Evolutionary conservation across 371 early-diverging fungal genomes (phyloP), one percentile per base, ranked within the genome.

Genomic region (Coemansia sp.): DNA sequence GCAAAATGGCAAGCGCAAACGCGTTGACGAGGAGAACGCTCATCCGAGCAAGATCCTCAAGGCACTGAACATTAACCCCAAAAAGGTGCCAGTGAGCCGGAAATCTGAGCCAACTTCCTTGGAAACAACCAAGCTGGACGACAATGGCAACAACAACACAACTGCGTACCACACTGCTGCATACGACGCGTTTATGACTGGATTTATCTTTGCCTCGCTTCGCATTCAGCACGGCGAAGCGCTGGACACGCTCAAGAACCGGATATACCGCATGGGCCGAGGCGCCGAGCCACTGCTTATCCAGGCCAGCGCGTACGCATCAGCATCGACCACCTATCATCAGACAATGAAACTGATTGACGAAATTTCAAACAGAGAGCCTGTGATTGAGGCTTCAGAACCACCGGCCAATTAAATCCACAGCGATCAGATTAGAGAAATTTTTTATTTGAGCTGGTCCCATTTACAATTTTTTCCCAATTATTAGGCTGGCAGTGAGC

Each of bases 161-260:
- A 12, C 58, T 15, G 26, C 46, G 58, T 87, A 87, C 61, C 97
- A 97, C 69, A 88, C 94, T 0, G 92, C 96, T 0, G 87, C 89
- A 61, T 93, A 88, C 80, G 98, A 97, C 77, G 91, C 98, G 0
- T 95, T 85, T 78, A 97, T 97, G 98, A 97, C 98, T 0, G 95
- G 90, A 0, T 94, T 84, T 58, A 79, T 91, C 6, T 95, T 91
- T 74, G 86, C 86, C 49, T 69, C 77, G 21, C 65, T 59, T 26
- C 62, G 55, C 19, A 19, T 69, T 7, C 19, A 49, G 52, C 49
- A 65, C 4, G 66, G 44, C 7, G 68, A 69, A 8, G 51, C 39
- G 48, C 55, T 77, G 11, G 59, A 24, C 26, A 44, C 86, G 85
- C 63, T 62, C 57, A 83, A 58, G 56, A 92, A 93, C 78, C 87